phyloP scores from a whole-genome alignment of 169 alveolate species.

The Eimeria necatrix region DNA sequence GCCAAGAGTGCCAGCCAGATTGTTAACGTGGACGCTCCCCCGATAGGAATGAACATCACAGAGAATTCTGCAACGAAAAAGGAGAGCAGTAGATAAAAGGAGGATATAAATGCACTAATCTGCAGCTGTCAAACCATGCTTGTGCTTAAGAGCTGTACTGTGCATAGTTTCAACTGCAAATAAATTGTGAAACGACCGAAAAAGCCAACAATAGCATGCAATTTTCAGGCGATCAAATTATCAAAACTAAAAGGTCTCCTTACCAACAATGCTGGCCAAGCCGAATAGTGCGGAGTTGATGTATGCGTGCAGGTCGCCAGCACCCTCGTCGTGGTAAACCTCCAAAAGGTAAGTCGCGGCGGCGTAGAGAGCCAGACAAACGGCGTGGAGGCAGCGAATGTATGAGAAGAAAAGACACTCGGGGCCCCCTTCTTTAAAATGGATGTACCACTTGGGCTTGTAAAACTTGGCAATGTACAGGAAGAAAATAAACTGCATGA shows the following conservation, averaged over 20 bases:
- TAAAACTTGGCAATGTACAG: constrained; percentile 93
- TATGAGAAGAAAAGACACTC: constrained; percentile 94
- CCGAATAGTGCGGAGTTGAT: constrained; percentile 92
- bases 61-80: constrained; percentile 83
- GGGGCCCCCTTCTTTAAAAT: constrained; percentile 94
- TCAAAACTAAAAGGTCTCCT: neutral
- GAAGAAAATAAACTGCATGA: constrained; percentile 93
- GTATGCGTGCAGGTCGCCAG: constrained; percentile 95
- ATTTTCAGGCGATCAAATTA: neutral
- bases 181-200: neutral
- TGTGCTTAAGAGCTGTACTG: neutral
- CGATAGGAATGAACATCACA: constrained; percentile 87
- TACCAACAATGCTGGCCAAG: constrained; percentile 91
- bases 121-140: no score
- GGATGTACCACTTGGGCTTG: constrained; percentile 92
- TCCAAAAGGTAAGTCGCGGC: constrained; percentile 93
- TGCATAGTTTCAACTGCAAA: no score
- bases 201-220: neutral
- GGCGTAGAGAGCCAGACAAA: constrained; percentile 92
- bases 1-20: constrained; percentile 92
- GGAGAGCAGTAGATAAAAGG: neutral
- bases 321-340: constrained; percentile 96
- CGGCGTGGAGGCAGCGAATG: constrained; percentile 92
- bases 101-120: neutral
- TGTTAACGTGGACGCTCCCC: constrained; percentile 85